Evolutionary conservation across 768 basidiomycete species (phyloP).

Genomic region (Mycena vulgaris): DNA sequence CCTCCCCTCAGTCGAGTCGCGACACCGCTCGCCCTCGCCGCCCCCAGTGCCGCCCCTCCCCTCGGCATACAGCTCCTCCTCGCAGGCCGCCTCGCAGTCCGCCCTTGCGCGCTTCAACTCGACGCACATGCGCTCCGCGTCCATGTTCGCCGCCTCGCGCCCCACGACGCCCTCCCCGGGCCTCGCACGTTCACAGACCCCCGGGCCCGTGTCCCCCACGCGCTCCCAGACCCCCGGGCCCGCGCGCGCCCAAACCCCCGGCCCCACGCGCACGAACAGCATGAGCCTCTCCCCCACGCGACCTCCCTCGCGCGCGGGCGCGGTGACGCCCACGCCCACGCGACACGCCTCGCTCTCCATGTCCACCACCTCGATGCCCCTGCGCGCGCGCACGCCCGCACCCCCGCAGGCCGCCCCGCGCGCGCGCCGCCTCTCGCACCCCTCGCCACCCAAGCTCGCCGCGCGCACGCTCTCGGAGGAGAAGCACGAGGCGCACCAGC

Average conservation of each 20-base stretch:
- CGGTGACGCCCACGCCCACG: conserved; percentile 55
- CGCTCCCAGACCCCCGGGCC: conserved; percentile 60
- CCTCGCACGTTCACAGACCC: conserved; percentile 51
- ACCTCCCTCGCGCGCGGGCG: conserved; percentile 56
- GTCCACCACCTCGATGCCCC: conserved; percentile 48
- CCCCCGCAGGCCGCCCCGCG: conserved; percentile 48
- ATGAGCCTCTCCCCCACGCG: conserved; percentile 42
- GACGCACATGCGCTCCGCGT: conserved; percentile 71
- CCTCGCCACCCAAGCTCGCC: conserved; percentile 70
- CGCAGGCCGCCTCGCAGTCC: conserved; percentile 46
- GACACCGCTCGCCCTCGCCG: conserved; percentile 48
- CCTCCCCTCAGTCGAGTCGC: conserved; percentile 46
- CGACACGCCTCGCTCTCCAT: conserved; percentile 55
- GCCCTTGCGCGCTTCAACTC: conserved; percentile 61
- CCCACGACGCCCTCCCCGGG: conserved; percentile 63
- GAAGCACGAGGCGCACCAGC: conserved; percentile 70
- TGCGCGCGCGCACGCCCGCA: conserved; percentile 48
- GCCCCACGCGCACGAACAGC: conserved; percentile 38
- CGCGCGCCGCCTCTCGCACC: conserved; percentile 65
- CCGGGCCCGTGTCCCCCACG: conserved; percentile 49
- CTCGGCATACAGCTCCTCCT: conserved; percentile 51
- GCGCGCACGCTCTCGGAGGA: conserved; percentile 76
- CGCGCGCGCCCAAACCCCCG: conserved; percentile 49
- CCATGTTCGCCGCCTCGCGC: conserved; percentile 60
- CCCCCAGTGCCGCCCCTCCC: conserved; percentile 56